Evolutionary conservation across 495 filamentous ascomycete genomes (phyloP).

Genomic region (Aspergillus wentii): DNA sequence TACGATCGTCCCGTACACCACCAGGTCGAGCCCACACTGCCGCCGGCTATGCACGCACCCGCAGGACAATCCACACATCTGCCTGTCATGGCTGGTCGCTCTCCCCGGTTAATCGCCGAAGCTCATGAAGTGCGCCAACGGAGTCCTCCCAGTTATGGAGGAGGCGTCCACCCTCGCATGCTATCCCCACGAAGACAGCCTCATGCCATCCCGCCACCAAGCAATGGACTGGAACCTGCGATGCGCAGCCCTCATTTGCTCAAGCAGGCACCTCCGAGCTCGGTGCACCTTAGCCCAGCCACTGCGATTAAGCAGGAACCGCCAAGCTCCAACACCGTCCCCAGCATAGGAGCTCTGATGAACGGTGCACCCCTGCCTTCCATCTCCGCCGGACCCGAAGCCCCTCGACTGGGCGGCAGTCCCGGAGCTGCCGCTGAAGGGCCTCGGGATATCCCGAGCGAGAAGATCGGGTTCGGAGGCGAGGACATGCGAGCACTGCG

Average conservation of each 20-base stretch:
- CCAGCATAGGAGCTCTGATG: constrained; percentile 48
- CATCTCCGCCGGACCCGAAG: constrained; percentile 18
- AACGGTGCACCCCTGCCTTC: constrained; percentile 43
- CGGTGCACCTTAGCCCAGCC: constrained; percentile 14
- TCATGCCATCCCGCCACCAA: constrained; percentile 19
- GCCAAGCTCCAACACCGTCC: constrained; percentile 35
- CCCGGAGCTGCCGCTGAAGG: constrained; percentile 40
- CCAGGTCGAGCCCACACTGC: constrained; percentile 18
- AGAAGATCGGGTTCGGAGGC: constrained; percentile 55
- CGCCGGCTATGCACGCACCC: constrained; percentile 19
- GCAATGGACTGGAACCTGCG: constrained; percentile 15
- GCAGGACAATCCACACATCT: constrained; percentile 12
- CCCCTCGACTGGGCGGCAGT: constrained; percentile 8
- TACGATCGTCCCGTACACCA: constrained; percentile 33
- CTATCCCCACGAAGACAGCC: constrained; percentile 33
- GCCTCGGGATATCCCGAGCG: constrained; percentile 58
- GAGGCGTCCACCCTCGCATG: constrained; percentile 25
- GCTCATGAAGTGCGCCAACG: constrained; percentile 22
- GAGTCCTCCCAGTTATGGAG: constrained; percentile 29
- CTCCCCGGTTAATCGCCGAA: constrained; percentile 29
- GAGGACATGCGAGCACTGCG: constrained; percentile 64
- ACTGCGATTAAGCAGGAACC: constrained; percentile 23
- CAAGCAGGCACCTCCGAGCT: constrained; percentile 26
- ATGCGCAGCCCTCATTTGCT: constrained; percentile 25
- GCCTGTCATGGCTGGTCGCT: constrained; percentile 25